Evolutionary conservation across 768 basidiomycete species (phyloP), one percentile per base, ranked within the genome.

Genomic region (Serendipita vermifera): DNA sequence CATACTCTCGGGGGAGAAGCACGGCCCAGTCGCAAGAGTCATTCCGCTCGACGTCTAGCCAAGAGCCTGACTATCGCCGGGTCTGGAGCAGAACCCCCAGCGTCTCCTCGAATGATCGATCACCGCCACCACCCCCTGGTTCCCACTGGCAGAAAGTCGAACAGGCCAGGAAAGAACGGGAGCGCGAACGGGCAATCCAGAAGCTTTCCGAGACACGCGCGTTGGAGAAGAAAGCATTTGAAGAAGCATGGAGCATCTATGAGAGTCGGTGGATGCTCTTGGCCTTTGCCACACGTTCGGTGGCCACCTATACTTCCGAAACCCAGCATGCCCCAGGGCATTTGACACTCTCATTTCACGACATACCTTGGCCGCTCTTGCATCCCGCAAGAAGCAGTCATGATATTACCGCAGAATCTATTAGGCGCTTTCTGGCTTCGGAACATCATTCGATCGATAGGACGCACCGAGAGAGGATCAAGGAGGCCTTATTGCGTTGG

Each of bases 361-460:
- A 72, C 41, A 77, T 86, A 46, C 87, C 87, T 7, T 90, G 87
- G 87, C 86, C 86, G 32, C 61, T 78, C 58, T 65, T 74, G 51
- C 59, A 63, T 11, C 62, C 65, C 11, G 78, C 81, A n/a, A 61
- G 60, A 20, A 64, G 62, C 38, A 68, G 70, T 2, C 75, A 72
- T 29, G 79, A 79, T 54, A 72, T 89, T 56, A 74, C 73, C 7
- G 68, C 76, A 5, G 70, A 72, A n/a, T 71, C 71, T n/a, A 75
- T 88, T 48, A 65, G 70, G 17, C 63, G 65, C 46, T 86, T 89
- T 65, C 68, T 90, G 40, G 67, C 85, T 36, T 83, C 82, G 22
- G 72, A 77, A n/a, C 59, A 71, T 14, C 85, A 87, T 66, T 85
- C 84, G 13, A 67, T 15, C 5, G 71, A 70, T 6, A 73, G 77